Evolutionary conservation across 345 rosid genomes (phyloP).

Genomic region (Lenwebbia sp.): DNA sequence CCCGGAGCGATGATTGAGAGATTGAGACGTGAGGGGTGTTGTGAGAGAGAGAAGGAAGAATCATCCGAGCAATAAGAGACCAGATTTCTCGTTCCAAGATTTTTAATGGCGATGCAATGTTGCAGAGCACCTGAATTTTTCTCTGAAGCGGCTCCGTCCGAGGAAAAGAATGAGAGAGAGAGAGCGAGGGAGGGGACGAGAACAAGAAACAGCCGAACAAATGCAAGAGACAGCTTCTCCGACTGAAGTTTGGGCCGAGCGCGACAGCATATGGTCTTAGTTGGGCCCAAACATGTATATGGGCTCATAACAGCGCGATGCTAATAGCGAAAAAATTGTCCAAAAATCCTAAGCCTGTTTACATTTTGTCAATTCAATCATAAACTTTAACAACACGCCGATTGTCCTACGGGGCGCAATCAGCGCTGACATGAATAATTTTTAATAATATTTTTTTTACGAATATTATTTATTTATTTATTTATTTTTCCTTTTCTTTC

Average conservation of each 20-base stretch:
- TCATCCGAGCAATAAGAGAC: neutral
- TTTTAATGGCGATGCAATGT: neutral
- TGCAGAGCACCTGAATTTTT: neutral
- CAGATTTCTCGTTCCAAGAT: neutral
- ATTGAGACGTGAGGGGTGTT: neutral
- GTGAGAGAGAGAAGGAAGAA: neutral
- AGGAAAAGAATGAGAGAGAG: neutral
- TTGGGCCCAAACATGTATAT: neutral
- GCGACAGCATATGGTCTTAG: fast-evolving
- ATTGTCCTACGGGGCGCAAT: no score
- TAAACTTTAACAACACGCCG: no score
- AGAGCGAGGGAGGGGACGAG: neutral
- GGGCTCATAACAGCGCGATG: neutral
- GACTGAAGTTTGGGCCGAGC: neutral
- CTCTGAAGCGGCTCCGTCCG: neutral
- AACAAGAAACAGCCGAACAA: neutral
- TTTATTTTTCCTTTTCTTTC: no score
- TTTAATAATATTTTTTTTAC: no score
- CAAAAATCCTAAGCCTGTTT: no score
- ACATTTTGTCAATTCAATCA: no score
- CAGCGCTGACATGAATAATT: no score
- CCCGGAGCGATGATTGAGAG: neutral
- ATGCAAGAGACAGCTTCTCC: neutral
- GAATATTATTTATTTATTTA: no score
- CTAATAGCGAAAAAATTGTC: no score